A percentile compares a stretch with the other conserved stretches of the same genome.
phyloP scores from a whole-genome alignment of 345 rosid genomes.

The Eucalyptus pauciflora region DNA sequence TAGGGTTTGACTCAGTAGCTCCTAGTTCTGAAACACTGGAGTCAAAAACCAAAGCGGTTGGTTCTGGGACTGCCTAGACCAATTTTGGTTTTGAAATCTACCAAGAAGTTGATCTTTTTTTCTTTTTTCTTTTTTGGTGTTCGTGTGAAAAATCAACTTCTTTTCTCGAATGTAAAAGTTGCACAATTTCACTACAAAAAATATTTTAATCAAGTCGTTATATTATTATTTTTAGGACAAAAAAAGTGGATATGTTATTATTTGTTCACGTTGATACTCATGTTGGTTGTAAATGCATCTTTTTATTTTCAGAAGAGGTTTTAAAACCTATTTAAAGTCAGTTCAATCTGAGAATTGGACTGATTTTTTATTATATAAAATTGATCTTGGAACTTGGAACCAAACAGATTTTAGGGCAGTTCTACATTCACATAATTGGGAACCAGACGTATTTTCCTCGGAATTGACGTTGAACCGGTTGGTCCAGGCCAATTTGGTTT shows the following conservation, averaged over 20 bases:
- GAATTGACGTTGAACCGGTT: no score
- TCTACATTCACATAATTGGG: no score
- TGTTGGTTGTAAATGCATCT: background rate
- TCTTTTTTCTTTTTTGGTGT: no score
- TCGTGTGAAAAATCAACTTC: no score
- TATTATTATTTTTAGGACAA: background rate
- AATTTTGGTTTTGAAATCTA: background rate
- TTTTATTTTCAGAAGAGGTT: background rate
- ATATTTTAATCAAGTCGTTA: background rate
- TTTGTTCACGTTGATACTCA: background rate
- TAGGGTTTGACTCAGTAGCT: background rate
- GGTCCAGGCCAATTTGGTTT: no score
- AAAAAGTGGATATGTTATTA: background rate
- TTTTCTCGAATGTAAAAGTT: background rate
- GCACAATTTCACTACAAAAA: background rate
- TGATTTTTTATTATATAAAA: background rate
- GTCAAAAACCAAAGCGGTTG: background rate
- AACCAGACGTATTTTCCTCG: fast-evolving
- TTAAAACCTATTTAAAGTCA: background rate
- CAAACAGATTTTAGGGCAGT: fast-evolving
- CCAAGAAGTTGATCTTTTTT: no score
- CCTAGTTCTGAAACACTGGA: background rate
- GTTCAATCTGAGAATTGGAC: background rate
- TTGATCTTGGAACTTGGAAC: no score
- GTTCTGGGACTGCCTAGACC: background rate